Percentiles rank a stretch among this genome's conserved stretches.
Evolutionary conservation across 1,284 basidiomycete genomes (phyloP).

Genomic region (Ustilago crameri): DNA sequence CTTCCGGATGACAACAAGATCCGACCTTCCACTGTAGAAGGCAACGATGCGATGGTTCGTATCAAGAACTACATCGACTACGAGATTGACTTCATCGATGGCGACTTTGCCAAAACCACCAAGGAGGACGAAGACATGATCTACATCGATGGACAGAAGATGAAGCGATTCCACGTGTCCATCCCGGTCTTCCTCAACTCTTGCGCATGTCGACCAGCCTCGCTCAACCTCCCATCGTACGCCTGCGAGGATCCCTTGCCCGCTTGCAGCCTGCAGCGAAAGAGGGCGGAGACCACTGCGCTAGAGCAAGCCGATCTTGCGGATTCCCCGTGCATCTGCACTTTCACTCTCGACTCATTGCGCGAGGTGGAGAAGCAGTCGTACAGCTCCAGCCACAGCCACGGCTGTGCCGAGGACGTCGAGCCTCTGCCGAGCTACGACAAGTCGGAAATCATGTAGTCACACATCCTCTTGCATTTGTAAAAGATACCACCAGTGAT

Average conservation of each 20-base stretch:
- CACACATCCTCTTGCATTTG: too few relatives aligned
- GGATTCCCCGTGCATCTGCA: constrained; percentile 38
- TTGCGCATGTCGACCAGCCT: constrained; percentile 31
- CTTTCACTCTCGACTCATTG: constrained; percentile 20
- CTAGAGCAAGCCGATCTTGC: constrained; percentile 17
- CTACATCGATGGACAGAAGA: constrained; percentile 32
- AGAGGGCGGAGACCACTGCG: constrained; percentile 1
- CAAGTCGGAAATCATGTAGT: background rate
- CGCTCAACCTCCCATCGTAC: constrained; percentile 34
- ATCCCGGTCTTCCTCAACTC: constrained; percentile 25
- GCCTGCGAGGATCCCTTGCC: constrained; percentile 36
- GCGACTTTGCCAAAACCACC: background rate
- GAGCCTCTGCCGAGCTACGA: background rate
- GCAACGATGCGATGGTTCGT: constrained; percentile 35
- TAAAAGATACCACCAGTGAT: too few relatives aligned
- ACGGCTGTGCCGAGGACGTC: background rate
- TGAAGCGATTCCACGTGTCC: constrained; percentile 39
- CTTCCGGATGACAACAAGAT: constrained; percentile 32
- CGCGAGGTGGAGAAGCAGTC: constrained; percentile 31
- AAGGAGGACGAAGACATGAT: constrained; percentile 13
- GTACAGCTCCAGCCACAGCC: background rate
- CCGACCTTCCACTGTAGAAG: constrained; percentile 27
- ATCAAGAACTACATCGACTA: constrained; percentile 32
- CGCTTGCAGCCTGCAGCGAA: constrained; percentile 6
- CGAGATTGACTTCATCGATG: constrained; percentile 45